Evolutionary conservation across 2,329 filamentous ascomycete species (phyloP).

Genomic region (Trichoderma arundinaceum): DNA sequence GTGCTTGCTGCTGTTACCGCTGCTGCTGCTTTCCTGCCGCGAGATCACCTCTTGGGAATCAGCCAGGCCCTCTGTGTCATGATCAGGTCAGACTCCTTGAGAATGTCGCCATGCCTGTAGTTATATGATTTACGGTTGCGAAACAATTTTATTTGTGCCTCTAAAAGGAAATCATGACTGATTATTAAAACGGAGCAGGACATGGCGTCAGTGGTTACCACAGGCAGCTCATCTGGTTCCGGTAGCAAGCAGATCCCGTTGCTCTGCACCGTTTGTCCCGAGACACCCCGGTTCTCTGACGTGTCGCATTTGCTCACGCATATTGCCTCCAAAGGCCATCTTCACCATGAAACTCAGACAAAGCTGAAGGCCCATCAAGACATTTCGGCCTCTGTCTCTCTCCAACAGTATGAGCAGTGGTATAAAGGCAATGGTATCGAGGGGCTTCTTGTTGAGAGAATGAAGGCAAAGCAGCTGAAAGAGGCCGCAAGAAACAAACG

Average conservation of each 20-base stretch:
- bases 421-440: constrained; percentile 74
- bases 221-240: constrained; percentile 35
- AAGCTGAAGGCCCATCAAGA: constrained; percentile 74
- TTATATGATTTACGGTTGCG: not conserved
- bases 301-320: constrained; percentile 91
- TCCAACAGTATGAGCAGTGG: constrained; percentile 79
- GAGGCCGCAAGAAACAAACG: constrained; percentile 61
- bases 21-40: constrained; percentile 40
- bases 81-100: constrained; percentile 26
- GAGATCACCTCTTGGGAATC: constrained; percentile 18
- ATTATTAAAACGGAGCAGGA: constrained; percentile 37
- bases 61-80: constrained; percentile 19
- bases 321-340: constrained; percentile 88
- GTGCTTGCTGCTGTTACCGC: constrained; percentile 14
- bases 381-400: constrained; percentile 62
- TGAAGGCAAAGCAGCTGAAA: constrained; percentile 76
- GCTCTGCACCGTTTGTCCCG: constrained; percentile 82
- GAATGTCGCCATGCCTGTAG: not conserved
- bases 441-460: constrained; percentile 74
- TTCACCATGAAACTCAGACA: constrained; percentile 82
- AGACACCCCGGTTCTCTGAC: constrained; percentile 82
- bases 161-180: not conserved
- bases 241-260: constrained; percentile 63
- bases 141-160: not conserved
- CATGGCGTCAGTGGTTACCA: constrained; percentile 47